Evolutionary conservation across 2,329 filamentous ascomycete species (phyloP), one percentile per base, ranked within the genome.

Genomic region (Paracoccidioides brasiliensis): DNA sequence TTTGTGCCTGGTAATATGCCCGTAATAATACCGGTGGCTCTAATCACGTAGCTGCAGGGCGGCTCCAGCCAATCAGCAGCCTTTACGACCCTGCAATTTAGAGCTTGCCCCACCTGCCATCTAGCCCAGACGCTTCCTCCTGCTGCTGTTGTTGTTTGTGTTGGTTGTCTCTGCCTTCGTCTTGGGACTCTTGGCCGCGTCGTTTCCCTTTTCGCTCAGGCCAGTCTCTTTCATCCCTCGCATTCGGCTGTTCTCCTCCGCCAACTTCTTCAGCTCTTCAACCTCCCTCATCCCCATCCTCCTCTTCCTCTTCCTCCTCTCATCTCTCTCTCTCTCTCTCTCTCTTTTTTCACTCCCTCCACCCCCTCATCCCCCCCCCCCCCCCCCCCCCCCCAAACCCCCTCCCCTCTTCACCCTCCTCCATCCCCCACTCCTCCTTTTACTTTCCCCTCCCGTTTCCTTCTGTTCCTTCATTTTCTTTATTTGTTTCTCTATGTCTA

Each of bases 381-480:
- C 37, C 57, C 56, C 44, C 57, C 56, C 44, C 55, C 44, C 52
- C 52, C 28, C 41, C 55, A 53, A 50, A 30, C 37, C 50, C 53
- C 33, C 57, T 44, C 33, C 55, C 57, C 37, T 57, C 56, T 42
- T 53, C 38, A 22, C 54, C 38, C 33, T 43, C 53, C 49, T 55
- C 52, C 33, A 38, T 53, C 51, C 54, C 55, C 49, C 50, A 55
- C 58, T 58, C 46, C 44, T 57, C 56, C 37, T 56, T 55, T 58
- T 52, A 50, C 59, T 56, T 54, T 54, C 53, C 22, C 51, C 52
- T 56, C 42, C 56, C 58, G 54, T 42, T 46, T 35, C 49, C 54
- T 56, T 45, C 55, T 61, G 35, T 43, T 62, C 54, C 40, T 59
- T 58, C 53, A 52, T 52, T 58, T 58, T 59, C 49, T 45, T 52